Conservation (phyloP, 495 filamentous ascomycete genomes). For the Symbiotaphrina buchneri region DNA sequence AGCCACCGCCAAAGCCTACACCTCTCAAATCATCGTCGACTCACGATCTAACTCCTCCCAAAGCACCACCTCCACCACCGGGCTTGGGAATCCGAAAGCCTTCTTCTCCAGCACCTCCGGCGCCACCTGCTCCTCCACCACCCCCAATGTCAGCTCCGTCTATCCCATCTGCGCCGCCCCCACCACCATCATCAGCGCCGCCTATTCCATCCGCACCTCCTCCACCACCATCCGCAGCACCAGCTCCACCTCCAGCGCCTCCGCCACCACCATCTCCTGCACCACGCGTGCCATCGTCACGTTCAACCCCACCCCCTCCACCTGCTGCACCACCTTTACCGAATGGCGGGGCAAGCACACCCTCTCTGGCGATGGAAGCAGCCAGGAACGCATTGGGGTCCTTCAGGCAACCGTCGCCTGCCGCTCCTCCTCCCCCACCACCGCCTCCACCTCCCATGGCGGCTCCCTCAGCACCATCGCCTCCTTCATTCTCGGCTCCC, state of each 20-base stretch:
- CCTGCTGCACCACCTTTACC: constrained; percentile 20
- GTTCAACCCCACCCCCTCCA: constrained; percentile 26
- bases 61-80: constrained; percentile 30
- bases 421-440: constrained; percentile 17
- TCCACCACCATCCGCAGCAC: constrained; percentile 16
- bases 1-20: constrained; percentile 25
- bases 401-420: constrained; percentile 24
- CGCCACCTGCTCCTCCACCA: constrained; percentile 17
- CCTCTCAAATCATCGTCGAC: constrained; percentile 21
- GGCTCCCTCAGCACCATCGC: constrained; percentile 15
- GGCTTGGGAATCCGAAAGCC: constrained; percentile 13
- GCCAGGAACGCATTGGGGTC: constrained; percentile 22
- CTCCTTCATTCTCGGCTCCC: constrained; percentile 12
- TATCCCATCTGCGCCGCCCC: constrained; percentile 7
- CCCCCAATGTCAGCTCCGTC: constrained; percentile 40
- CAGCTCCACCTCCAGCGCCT: constrained; percentile 17
- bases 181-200: constrained; percentile 6
- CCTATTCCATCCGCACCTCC: constrained; percentile 18
- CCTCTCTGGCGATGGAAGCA: constrained; percentile 23
- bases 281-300: constrained; percentile 16
- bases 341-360: constrained; percentile 11
- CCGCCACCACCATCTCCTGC: constrained; percentile 18
- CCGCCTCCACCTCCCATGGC: constrained; percentile 22
- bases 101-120: constrained; percentile 9
- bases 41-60: constrained; percentile 24